Conservation (phyloP, 1,139 yeast species). For the Candida buenavistaensis region DNA sequence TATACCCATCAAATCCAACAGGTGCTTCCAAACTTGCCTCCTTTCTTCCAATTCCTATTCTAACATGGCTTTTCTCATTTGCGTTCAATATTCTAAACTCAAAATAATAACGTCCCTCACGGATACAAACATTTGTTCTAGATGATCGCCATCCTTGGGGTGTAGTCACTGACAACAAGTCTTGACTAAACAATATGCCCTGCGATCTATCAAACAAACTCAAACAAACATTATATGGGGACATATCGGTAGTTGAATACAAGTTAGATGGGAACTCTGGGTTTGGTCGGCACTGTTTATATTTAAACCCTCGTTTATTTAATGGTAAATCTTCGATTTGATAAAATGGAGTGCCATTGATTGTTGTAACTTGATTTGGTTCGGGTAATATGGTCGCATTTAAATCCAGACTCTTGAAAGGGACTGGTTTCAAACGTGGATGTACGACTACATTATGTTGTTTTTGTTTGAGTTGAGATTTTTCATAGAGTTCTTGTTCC, state of each 20-base stretch:
- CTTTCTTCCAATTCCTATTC: conserved; percentile 79
- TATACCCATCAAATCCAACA: conserved; percentile 92
- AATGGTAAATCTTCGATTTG: conserved; percentile 74
- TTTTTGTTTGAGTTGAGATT: conserved; percentile 25
- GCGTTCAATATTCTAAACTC: conserved; percentile 63
- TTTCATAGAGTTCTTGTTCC: conserved; percentile 16
- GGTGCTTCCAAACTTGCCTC: conserved; percentile 95
- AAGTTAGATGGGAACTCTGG: conserved; percentile 58
- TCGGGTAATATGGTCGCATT: conserved; percentile 10
- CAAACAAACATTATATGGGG: conserved; percentile 64
- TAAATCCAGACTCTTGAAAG: conserved; percentile 38
- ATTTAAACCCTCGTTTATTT: conserved; percentile 80
- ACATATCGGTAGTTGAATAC: conserved; percentile 74
- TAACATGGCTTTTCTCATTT: conserved; percentile 58
- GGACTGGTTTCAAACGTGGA: conserved; percentile 48
- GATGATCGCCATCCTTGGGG: conserved; percentile 79
- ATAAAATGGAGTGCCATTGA: conserved; percentile 33
- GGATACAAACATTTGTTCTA: conserved; percentile 70
- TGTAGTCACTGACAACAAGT: conserved; percentile 49
- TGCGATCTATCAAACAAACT: conserved; percentile 73
- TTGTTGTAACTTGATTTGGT: conserved; percentile 12
- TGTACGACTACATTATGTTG: conserved; percentile 35
- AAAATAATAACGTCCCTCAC: conserved; percentile 81
- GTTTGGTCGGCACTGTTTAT: conserved; percentile 76
- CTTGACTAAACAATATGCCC: conserved; percentile 51